These are phyloP conservation scores for Diplogelasinospora grovesii DNA, from an alignment of 495 filamentous ascomycete genomes.

Conservation along the genomic window DNA sequence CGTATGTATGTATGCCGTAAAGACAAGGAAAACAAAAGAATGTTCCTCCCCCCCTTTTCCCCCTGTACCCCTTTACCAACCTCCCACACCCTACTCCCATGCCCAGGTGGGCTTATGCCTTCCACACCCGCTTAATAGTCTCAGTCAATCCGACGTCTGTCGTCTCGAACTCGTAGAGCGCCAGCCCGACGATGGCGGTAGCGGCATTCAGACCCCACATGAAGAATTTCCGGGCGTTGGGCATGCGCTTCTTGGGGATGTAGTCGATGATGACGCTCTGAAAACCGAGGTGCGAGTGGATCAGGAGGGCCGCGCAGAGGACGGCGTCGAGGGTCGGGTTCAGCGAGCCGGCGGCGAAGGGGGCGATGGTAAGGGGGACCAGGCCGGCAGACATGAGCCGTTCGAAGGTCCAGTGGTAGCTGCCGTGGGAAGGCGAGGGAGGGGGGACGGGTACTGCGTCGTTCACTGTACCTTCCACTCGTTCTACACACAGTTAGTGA, in stretches of 20 bases:
- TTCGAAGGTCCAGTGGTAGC: slow-evolving; percentile 98
- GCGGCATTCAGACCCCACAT: slow-evolving; percentile 72
- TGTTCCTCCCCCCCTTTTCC: slow-evolving; percentile 1
- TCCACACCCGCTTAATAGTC: slow-evolving; percentile 80
- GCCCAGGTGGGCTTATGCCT: slow-evolving; percentile 55
- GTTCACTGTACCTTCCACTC: slow-evolving; percentile 77
- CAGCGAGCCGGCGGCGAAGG: slow-evolving; percentile 84
- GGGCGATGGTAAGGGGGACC: slow-evolving; percentile 79
- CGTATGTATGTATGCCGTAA: neutral
- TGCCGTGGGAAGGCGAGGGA: slow-evolving; percentile 69
- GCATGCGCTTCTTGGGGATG: slow-evolving; percentile 64
- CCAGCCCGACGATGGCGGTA: slow-evolving; percentile 75
- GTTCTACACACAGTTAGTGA: slow-evolving; percentile 47
- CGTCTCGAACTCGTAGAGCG: slow-evolving; percentile 98
- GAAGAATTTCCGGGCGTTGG: slow-evolving; percentile 54
- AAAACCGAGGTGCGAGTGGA: slow-evolving; percentile 95
- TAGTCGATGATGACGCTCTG: slow-evolving; percentile 87
- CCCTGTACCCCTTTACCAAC: too few species aligned
- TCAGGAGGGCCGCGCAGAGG: slow-evolving; percentile 73
- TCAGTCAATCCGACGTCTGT: slow-evolving; percentile 94
- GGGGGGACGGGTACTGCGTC: slow-evolving; percentile 73
- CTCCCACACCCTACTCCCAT: neutral
- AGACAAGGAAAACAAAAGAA: neutral
- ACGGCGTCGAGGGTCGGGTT: slow-evolving; percentile 84
- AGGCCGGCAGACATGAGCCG: slow-evolving; percentile 70